Conservation (phyloP, 2,329 filamentous ascomycete species). For the Plectosphaerella sp. region DNA sequence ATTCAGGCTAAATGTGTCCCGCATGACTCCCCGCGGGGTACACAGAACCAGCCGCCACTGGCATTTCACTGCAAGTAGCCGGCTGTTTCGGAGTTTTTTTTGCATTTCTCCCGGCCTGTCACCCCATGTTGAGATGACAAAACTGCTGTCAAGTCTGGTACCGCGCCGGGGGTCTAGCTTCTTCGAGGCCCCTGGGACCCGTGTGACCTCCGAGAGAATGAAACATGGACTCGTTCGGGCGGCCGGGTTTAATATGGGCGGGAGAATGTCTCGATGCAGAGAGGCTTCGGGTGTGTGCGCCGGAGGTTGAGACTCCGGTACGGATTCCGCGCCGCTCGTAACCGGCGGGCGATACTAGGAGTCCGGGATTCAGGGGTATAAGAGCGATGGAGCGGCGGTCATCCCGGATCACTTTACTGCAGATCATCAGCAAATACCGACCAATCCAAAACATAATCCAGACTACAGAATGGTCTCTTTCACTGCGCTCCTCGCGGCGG, state of each 20-base stretch:
- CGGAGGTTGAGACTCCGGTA: not conserved
- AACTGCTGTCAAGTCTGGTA: not conserved
- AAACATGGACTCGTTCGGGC: not conserved
- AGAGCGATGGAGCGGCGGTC: not conserved
- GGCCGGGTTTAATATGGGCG: not conserved
- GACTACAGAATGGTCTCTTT: not conserved
- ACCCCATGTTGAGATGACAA: too few species aligned
- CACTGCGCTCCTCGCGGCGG: not conserved
- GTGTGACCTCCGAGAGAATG: not conserved
- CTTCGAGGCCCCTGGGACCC: not conserved
- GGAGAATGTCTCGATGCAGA: not conserved
- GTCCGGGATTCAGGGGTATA: not conserved
- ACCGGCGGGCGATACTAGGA: too few species aligned
- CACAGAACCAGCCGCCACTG: too few species aligned
- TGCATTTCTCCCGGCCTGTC: too few species aligned
- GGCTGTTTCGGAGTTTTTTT: too few species aligned
- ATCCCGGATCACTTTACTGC: not conserved
- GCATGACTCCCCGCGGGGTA: not conserved
- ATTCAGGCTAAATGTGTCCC: not conserved
- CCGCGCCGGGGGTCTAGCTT: not conserved
- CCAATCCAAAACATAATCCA: not conserved
- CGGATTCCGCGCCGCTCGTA: too few species aligned
- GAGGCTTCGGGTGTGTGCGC: not conserved
- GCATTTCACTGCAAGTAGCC: too few species aligned
- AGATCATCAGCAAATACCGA: not conserved